Evolutionary conservation across 2,329 filamentous ascomycete genomes (phyloP).

Genomic region (Dothideomycetes sp.): DNA sequence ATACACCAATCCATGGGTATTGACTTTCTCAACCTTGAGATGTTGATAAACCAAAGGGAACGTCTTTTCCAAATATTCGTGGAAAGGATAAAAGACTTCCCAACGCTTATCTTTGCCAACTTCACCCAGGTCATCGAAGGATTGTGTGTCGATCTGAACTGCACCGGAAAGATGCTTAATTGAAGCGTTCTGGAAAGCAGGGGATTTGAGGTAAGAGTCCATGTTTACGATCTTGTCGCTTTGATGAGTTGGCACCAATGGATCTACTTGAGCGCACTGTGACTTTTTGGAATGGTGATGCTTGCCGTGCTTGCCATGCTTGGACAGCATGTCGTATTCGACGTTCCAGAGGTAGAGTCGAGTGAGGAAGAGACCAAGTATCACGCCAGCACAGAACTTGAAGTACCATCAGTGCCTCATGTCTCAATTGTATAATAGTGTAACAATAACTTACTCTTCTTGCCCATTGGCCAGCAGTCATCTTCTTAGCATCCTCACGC

Average conservation of each 20-base stretch:
- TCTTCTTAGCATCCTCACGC: slow-evolving; percentile 10
- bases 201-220: slow-evolving; percentile 24
- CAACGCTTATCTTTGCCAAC: slow-evolving; percentile 48
- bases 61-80: slow-evolving; percentile 38
- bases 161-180: slow-evolving; percentile 45
- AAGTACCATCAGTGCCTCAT: background rate
- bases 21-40: slow-evolving; percentile 44
- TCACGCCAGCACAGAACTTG: background rate
- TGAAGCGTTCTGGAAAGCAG: slow-evolving; percentile 25
- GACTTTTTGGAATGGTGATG: slow-evolving; percentile 8
- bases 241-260: slow-evolving; percentile 11
- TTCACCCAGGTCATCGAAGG: slow-evolving; percentile 47
- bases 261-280: slow-evolving; percentile 15
- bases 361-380: background rate
- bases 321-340: background rate
- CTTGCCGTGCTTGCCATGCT: slow-evolving; percentile 12
- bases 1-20: slow-evolving; percentile 53
- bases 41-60: slow-evolving; percentile 41
- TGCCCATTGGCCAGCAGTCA: slow-evolving; percentile 3
- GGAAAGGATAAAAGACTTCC: slow-evolving; percentile 45
- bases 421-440: background rate
- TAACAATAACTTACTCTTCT: background rate
- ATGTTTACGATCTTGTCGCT: slow-evolving; percentile 21
- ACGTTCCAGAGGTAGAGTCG: background rate
- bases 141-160: slow-evolving; percentile 47